Evolutionary conservation across 768 basidiomycete species (phyloP).

Genomic region (Termitomyces sp.): DNA sequence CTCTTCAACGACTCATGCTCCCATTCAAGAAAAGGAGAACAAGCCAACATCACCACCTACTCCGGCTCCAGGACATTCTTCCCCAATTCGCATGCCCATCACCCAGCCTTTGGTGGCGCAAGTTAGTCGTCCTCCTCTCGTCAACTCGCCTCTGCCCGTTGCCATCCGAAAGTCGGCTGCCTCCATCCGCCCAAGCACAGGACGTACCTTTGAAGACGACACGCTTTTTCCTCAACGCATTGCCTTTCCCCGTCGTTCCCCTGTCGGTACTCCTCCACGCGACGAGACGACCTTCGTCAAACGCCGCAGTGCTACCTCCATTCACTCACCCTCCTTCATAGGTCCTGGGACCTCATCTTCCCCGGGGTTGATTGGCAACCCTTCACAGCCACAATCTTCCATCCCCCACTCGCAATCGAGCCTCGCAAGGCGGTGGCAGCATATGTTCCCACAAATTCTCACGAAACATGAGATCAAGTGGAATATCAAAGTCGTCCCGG

Average conservation of each 20-base stretch:
- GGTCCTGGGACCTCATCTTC: slow-evolving; percentile 37
- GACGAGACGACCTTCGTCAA: slow-evolving; percentile 60
- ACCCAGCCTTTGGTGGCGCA: slow-evolving; percentile 34
- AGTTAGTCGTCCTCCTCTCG: slow-evolving; percentile 31
- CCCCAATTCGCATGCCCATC: slow-evolving; percentile 32
- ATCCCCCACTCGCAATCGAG: slow-evolving; percentile 64
- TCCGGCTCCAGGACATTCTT: slow-evolving; percentile 18
- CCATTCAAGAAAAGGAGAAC: background rate
- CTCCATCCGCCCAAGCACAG: slow-evolving; percentile 41
- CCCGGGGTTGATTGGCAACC: slow-evolving; percentile 53
- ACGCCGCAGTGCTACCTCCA: slow-evolving; percentile 46
- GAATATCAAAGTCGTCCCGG: slow-evolving; percentile 81
- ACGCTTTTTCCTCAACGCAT: slow-evolving; percentile 38
- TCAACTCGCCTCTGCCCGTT: slow-evolving; percentile 37
- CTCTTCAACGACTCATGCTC: slow-evolving; percentile 28
- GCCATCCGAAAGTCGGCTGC: slow-evolving; percentile 36
- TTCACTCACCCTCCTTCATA: slow-evolving; percentile 34
- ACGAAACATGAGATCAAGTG: slow-evolving; percentile 91
- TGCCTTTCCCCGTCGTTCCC: slow-evolving; percentile 55
- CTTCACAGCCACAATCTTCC: slow-evolving; percentile 56
- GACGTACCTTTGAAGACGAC: slow-evolving; percentile 61
- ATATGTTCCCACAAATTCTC: slow-evolving; percentile 68
- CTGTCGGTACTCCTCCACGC: slow-evolving; percentile 65
- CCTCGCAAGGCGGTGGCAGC: slow-evolving; percentile 89
- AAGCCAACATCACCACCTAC: slow-evolving; percentile 10